Base-by-base conservation (phyloP, 1,284 basidiomycete species). In the Ceratobasidium sp. region DNA sequence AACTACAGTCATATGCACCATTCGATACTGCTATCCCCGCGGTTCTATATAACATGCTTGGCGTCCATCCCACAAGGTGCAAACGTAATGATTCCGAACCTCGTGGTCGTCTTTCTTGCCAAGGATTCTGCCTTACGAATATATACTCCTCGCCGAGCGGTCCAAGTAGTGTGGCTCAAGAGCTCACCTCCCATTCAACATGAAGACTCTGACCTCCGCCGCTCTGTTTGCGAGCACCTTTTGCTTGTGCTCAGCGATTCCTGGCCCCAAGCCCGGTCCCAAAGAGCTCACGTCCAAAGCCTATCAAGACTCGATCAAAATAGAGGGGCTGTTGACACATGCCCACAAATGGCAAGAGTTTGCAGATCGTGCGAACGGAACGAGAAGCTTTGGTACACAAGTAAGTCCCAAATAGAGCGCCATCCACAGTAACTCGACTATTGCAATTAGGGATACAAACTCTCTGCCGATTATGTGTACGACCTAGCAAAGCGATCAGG, bases 381-480 rank as follows among this genome's bases (percentile, higher is more conserved):
- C 61, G 61, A 65, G 61, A 16, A 65, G 61, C 21, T 65, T 65
- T 52, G 61, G 61, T 23, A 65, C 61, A 12, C 2, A 12, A 16
- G 61, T 65, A 14, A 5, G 61, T 65, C 14, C n/a, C 9, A n/a
- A 59, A 16, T 18, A 16, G 12, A 6, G n/a, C 23, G 23, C 6
- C 12, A 59, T 39, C 5, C 23, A 21, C 5, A 12, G 21, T 39
- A 26, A 12, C 4, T 16, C 41, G 12, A 57, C 12, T 18, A 8
- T 10, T 21, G 34, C n/a, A 23, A 18, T 6, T 30, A 65, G 61
- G 61, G 61, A 12, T 65, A 65, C 30, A 5, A 65, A 52, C 46
- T 65, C 30, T 65, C 61, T 39, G 61, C 61, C 3, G 61, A 65
- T 30, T 65, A 65, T 50, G 61, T 65, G 8, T 55, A 67, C 64